Conservation (phyloP, 768 basidiomycete genomes). For the Rhodotorula toruloides region DNA sequence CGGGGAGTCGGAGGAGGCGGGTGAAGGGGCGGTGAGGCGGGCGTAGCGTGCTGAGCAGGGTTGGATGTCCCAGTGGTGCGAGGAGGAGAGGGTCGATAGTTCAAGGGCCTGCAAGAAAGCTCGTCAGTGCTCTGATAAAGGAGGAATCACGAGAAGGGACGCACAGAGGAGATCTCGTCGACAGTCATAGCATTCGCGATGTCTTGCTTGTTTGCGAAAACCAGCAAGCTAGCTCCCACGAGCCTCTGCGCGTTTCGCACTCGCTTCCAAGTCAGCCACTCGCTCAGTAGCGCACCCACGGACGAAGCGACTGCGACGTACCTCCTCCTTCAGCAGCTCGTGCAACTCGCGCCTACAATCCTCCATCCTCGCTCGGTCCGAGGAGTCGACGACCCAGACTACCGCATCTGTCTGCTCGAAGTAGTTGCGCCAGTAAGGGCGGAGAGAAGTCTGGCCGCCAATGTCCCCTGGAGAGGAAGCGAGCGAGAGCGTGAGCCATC, state of each 20-base stretch:
- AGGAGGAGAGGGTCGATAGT: constrained; percentile 9
- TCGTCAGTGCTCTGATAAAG: neutral
- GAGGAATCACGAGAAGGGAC: constrained; percentile 39
- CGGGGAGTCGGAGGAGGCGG: neutral
- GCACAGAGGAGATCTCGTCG: constrained; percentile 73
- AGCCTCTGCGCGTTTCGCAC: constrained; percentile 60
- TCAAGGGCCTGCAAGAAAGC: constrained; percentile 2
- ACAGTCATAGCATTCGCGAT: constrained; percentile 77
- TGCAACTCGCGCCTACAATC: constrained; percentile 87
- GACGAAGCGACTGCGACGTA: constrained; percentile 50
- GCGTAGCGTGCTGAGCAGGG: constrained; percentile 30
- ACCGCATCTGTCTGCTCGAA: constrained; percentile 97
- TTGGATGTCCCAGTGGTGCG: constrained; percentile 28
- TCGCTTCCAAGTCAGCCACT: neutral
- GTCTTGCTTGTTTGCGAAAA: constrained; percentile 98
- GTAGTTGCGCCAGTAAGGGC: constrained; percentile 98
- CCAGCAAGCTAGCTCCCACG: constrained; percentile 78
- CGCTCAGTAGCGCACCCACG: neutral
- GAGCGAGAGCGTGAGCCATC: neutral
- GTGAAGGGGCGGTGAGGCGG: neutral
- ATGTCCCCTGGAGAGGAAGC: constrained; percentile 72
- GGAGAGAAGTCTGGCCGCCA: constrained; percentile 87
- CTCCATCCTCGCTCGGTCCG: constrained; percentile 78
- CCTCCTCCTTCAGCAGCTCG: constrained; percentile 82
- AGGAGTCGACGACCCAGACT: constrained; percentile 97